Base-by-base conservation (phyloP, 805 yeast genomes). In the Zygosaccharomyces gambellarensis region DNA sequence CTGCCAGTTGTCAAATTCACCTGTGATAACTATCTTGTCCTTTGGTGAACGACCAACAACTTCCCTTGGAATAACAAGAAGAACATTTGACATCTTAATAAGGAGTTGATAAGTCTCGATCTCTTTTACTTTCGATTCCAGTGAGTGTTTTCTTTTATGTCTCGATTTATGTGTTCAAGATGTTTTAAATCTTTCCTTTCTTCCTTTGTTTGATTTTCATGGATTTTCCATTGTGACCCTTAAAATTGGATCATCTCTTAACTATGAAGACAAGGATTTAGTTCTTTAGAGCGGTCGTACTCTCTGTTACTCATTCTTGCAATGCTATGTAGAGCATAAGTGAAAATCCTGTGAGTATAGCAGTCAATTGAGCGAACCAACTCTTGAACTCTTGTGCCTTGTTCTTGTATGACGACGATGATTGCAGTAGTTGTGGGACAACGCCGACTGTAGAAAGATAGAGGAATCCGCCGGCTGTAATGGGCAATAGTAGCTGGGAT, bases 391-490 rank as follows among this genome's bases (percentile, higher is more conserved):
- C 83, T 29, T 68, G 62, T 6, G 50, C 45, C 55, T 74, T 72
- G 10, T 49, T 43, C 74, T 57, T 14, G 68, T 64, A 9, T 5
- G 64, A 65, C 4, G 54, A 51, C 17, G 65, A 68, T 2, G 76
- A 55, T 57, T 78, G 82, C 40, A 85, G 65, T 21, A 85, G 64
- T 59, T 85, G 89, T 1, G 94, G 92, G 34, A 85, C 78, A n/a
- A 85, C 85, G 40, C 87, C 85, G 21, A 83, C 83, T 0, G 85
- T 76, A 6, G 87, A 87, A 53, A 85, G 82, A 61, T 85, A 85
- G 22, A 85, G 63, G 60, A 85, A 82, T 5, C 87, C 87, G 53
- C 92, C 94, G 1, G 90, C 86, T 0, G 90, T 83, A 60, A 85
- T 77, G 12, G 92, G 90, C 41, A 84, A 67, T 11, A 84, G 75